Conservation (phyloP, 495 filamentous ascomycete genomes). For the Penicillium simplicissimum region DNA sequence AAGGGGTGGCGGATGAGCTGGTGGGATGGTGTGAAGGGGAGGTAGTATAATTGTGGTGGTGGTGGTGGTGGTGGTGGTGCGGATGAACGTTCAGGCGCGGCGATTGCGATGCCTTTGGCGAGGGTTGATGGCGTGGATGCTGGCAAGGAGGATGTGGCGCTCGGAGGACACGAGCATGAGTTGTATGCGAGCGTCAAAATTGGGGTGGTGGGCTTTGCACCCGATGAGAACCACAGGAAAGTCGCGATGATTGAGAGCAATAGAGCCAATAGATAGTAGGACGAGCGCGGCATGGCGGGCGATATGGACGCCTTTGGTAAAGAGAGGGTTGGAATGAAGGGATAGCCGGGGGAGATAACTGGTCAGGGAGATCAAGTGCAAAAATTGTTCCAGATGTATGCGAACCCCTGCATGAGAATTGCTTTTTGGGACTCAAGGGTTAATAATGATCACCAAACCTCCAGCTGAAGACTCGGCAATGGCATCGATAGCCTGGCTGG, state of each 20-base stretch:
- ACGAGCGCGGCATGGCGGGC: slow-evolving; percentile 1
- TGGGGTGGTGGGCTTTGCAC: not conserved
- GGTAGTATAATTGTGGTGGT: slow-evolving; percentile 1
- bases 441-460: not conserved
- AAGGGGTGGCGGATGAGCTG: not conserved
- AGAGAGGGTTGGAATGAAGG: not conserved
- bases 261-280: slow-evolving; percentile 6
- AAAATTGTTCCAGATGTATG: not conserved
- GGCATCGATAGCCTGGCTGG: too few relatives aligned
- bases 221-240: slow-evolving; percentile 7
- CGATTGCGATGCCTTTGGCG: not conserved
- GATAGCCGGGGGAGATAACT: not conserved
- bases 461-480: not conserved
- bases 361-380: not conserved
- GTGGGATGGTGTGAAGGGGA: slow-evolving; percentile 1
- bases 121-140: not conserved
- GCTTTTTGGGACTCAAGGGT: not conserved
- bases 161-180: not conserved
- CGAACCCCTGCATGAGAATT: not conserved
- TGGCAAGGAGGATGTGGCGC: slow-evolving; percentile 1
- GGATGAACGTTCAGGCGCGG: not conserved
- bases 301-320: not conserved
- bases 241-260: not conserved
- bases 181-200: not conserved
- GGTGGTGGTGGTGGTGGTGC: not conserved